Base-by-base conservation (phyloP, 1,139 yeast genomes). In the Kluyveromyces sp. region DNA sequence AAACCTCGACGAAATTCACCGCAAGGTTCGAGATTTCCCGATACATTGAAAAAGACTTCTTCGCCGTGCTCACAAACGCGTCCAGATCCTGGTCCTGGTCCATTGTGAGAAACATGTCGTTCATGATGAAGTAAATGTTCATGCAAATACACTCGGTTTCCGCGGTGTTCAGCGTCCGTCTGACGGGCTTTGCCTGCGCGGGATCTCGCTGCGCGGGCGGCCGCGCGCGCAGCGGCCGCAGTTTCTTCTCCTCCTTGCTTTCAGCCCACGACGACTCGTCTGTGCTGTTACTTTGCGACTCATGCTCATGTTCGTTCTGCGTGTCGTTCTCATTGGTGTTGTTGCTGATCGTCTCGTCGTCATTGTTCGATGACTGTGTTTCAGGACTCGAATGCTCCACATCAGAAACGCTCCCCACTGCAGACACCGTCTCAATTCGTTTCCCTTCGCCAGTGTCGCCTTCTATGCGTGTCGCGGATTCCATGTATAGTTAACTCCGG, bases 111-210 rank as follows among this genome's bases (percentile, higher is more conserved):
- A 22, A 18, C 26, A 34, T 34, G 29, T 34, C 37, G 37, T 34
- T 34, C 16, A 34, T 9, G 13, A 34, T 34, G 37, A 34, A 34
- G 17, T 34, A 34, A 15, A 34, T 18, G 26, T 34, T 34, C 37
- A 34, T 34, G 16, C n/a, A 34, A 4, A 34, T n/a, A 12, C 37
- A 11, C 9, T 34, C 37, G n/a, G 28, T 25, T 15, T 34, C 37
- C n/a, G 26, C 29, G 4, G 37, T 34, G n/a, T 34, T 34, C 13
- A 34, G 16, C 26, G 26, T 18, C 26, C 26, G 26, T 22, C 26
- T 22, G 8, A 22, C 8, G 8, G 26, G 26, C 26, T 22, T 22
- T 6, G 8, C 26, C 26, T 22, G 26, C 26, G 26, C 26, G 8
- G 26, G 26, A 6, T 22, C 26, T n/a, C n/a, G n/a, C 26, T 22